phyloP scores from a whole-genome alignment of 2,329 filamentous ascomycete genomes.

The Coniochaeta pulveracea region DNA sequence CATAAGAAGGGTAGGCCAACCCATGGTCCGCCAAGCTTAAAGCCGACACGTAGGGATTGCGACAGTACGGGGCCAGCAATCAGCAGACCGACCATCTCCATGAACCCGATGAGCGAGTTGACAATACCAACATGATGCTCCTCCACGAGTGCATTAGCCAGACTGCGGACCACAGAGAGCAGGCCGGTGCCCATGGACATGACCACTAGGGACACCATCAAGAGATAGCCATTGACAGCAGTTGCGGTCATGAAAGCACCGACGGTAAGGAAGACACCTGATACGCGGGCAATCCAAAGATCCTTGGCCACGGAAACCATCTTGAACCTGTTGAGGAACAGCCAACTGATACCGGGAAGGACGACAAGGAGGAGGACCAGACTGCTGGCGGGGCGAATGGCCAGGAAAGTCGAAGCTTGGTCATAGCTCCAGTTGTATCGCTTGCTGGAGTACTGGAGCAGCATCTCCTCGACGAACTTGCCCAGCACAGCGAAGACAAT shows the following conservation, averaged over 20 bases:
- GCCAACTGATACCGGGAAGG: conserved; percentile 21
- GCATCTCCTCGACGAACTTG: conserved; percentile 22
- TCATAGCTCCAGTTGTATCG: conserved; percentile 38
- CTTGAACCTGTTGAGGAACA: conserved; percentile 19
- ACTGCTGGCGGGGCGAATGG: conserved; percentile 24
- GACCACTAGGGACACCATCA: conserved; percentile 28
- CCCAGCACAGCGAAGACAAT: conserved; percentile 20
- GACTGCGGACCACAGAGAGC: conserved; percentile 28
- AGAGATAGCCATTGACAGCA: conserved; percentile 21
- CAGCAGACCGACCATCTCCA: conserved; percentile 37
- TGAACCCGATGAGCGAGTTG: conserved; percentile 38
- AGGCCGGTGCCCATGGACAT: conserved; percentile 34
- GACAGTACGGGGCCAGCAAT: conserved; percentile 33
- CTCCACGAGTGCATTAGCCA: conserved; percentile 42
- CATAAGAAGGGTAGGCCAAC: conserved; percentile 37
- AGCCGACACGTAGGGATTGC: conserved; percentile 30
- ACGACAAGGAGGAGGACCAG: conserved; percentile 25
- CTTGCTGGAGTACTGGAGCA: conserved; percentile 41
- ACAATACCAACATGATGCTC: conserved; percentile 40
- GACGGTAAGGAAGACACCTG: conserved; percentile 17
- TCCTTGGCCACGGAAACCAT: conserved; percentile 25
- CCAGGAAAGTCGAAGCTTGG: conserved; percentile 29
- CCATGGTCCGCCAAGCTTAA: conserved; percentile 33
- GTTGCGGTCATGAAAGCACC: conserved; percentile 26
- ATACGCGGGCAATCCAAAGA: conserved; percentile 24